Evolutionary conservation across 2,329 filamentous ascomycete genomes (phyloP).

Genomic region (Dothideomycetes sp.): DNA sequence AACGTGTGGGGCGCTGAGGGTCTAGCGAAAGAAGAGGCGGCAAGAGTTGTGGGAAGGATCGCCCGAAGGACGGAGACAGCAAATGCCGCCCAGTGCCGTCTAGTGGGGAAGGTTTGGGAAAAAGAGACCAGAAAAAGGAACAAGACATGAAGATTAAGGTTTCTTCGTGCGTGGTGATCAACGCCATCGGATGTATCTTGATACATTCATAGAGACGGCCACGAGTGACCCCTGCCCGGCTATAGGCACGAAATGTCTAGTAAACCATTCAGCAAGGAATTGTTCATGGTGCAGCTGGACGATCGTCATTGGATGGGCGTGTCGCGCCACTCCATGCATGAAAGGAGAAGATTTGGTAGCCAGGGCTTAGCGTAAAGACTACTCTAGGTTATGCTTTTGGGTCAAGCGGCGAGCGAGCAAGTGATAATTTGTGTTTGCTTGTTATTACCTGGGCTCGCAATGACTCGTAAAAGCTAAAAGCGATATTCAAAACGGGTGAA

Average conservation of each 20-base stretch:
- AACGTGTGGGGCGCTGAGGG: slow-evolving; percentile 6
- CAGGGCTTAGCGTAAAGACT: slow-evolving; percentile 11
- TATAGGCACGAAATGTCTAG: slow-evolving; percentile 8
- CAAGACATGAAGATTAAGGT: slow-evolving; percentile 4
- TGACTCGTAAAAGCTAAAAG: no score
- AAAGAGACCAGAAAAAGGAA: slow-evolving; percentile 7
- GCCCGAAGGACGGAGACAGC: slow-evolving; percentile 7
- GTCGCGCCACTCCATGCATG: slow-evolving; percentile 13
- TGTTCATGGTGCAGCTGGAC: no score
- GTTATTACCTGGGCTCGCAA: no score
- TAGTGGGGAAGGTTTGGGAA: slow-evolving; percentile 6
- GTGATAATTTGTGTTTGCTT: slow-evolving; percentile 11
- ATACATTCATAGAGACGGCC: slow-evolving; percentile 4
- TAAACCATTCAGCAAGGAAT: no score
- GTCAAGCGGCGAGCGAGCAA: slow-evolving; percentile 18
- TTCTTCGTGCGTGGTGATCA: slow-evolving; percentile 1
- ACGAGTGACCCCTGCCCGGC: slow-evolving; percentile 1
- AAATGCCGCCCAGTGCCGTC: slow-evolving; percentile 2
- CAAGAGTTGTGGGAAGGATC: slow-evolving; percentile 7
- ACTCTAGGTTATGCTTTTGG: slow-evolving; percentile 14
- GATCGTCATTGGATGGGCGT: slow-evolving; percentile 8
- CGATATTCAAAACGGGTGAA: no score
- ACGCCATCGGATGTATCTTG: slow-evolving; percentile 9
- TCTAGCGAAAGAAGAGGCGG: slow-evolving; percentile 6
- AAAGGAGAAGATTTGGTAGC: slow-evolving; percentile 5